Evolutionary conservation across 257 asterid species (phyloP), one percentile per base, ranked within the genome.

Genomic region (Fraxinus quadrangulata): DNA sequence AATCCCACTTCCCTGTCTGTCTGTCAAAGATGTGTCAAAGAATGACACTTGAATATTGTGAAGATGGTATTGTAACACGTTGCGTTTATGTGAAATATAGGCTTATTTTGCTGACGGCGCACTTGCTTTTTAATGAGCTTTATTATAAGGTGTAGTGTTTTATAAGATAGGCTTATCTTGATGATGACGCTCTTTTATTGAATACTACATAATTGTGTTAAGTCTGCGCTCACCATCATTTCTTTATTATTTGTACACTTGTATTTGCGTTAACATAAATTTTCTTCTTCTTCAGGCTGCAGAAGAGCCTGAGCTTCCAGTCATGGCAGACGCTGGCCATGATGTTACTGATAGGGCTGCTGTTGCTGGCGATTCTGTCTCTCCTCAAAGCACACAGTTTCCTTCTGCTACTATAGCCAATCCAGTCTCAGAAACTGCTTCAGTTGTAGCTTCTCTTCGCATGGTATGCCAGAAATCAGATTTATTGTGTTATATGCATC

Each of bases 391-490:
- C 75, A 71, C 88, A 83, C 94, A 87, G 82, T 19, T 90, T 51
- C 91, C 93, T 59, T 39, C 88, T 68, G 84, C 86, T 67, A 39
- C 84, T 70, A 42, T 71, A 24, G 77, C 90, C 70, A 85, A 85
- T 84, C 87, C 91, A 69, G 94, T 82, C 17, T 78, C 92, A 47
- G 99, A 93, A 87, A 90, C 85, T 78, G 94, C 94, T 83, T 78
- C 97, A 2, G 93, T 94, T 78, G 67, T 89, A 75, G 90, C 94
- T 79, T 92, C 97, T 77, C 97, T 96, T 79, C 97, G 97, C 73
- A 84, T 70, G 94, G 99, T 96, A 89, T 80, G 90, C 77, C 75
- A 75, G 71, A 81, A 80, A 81, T 67, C 36, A 36, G 67, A 63
- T 24, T 49, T 49, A 42, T 23, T 40, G 72, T 80, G 16, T 19